Evolutionary conservation across 1,284 basidiomycete genomes (phyloP), one percentile per base, ranked within the genome.

Genomic region (Apiotrichum mycotoxinovorans): DNA sequence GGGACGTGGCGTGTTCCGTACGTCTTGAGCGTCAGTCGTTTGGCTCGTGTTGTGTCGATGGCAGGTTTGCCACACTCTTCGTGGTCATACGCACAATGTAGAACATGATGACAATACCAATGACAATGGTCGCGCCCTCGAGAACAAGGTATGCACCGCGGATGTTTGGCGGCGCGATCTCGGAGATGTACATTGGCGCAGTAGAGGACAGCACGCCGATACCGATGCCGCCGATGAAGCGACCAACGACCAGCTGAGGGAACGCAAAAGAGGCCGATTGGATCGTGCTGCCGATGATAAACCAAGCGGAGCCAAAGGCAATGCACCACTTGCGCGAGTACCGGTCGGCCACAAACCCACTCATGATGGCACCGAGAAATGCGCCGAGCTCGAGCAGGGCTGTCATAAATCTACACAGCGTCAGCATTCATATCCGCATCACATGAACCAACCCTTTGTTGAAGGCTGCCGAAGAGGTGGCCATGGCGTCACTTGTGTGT

Each of bases 141-240:
- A 17, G 43, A 25, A 85, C 86, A 42, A 88, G 86, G 48, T 89
- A 78, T 69, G 84, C 84, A 11, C 87, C 87, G 56, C 87, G 83
- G 14, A 89, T 84, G 20, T 44, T 51, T 3, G 54, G 26, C 20
- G 54, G 54, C 4, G 54, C 34, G 37, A 44, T 46, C 37, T 71
- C 70, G 20, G 73, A 60, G 37, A 72, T 67, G 60, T 70, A 72
- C 22, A 72, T 57, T 44, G 76, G 76, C 7, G 72, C 66, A 23
- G 65, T 44, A 26, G 67, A 66, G 8, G 72, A 72, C 40, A 72
- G 62, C 37, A 68, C 64, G 60, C 75, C 75, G 55, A 75, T 66
- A 3, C 47, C 45, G 38, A 48, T 30, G 8, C 38, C 44, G 14
- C 22, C 38, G 22, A 51, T 42, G 40, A 51, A 51, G 18, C 50